Conservation (phyloP, 2,329 filamentous ascomycete species). For the Cladosporium sp. region DNA sequence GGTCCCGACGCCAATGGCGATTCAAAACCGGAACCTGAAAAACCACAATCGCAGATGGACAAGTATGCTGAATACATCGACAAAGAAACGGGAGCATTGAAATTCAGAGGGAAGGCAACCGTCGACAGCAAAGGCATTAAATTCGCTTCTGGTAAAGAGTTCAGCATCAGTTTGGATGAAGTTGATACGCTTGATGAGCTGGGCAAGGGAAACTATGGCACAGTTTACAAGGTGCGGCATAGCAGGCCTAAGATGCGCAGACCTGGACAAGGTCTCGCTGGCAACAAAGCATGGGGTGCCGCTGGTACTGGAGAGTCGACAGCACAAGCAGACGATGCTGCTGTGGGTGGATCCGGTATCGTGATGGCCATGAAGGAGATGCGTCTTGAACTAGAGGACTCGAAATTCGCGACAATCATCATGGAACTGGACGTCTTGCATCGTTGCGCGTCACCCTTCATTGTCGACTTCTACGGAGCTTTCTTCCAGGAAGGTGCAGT, state of each 20-base stretch:
- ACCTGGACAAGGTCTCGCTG: constrained; percentile 56
- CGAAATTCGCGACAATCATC: constrained; percentile 93
- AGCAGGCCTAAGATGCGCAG: constrained; percentile 63
- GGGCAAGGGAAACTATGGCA: constrained; percentile 97
- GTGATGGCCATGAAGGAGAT: constrained; percentile 99
- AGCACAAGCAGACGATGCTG: constrained; percentile 20
- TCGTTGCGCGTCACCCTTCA: constrained; percentile 89
- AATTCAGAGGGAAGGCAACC: constrained; percentile 86
- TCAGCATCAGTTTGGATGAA: constrained; percentile 92
- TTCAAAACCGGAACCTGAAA: constrained; percentile 25
- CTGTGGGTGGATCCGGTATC: constrained; percentile 56
- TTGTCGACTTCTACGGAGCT: constrained; percentile 97
- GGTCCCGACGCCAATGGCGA: constrained; percentile 13
- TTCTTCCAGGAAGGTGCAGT: constrained; percentile 99
- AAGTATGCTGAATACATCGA: constrained; percentile 82
- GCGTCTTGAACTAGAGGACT: constrained; percentile 87
- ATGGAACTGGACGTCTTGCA: constrained; percentile 97
- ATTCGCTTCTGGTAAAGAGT: constrained; percentile 83
- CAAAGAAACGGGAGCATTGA: constrained; percentile 83
- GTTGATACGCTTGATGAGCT: constrained; percentile 89
- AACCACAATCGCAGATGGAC: constrained; percentile 44
- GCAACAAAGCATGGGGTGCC: constrained; percentile 49
- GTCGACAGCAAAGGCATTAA: constrained; percentile 87
- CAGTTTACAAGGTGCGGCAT: constrained; percentile 93
- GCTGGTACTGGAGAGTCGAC: constrained; percentile 19